Base-by-base conservation (phyloP, 1,284 basidiomycete genomes). In the Naganishia cerealis region DNA sequence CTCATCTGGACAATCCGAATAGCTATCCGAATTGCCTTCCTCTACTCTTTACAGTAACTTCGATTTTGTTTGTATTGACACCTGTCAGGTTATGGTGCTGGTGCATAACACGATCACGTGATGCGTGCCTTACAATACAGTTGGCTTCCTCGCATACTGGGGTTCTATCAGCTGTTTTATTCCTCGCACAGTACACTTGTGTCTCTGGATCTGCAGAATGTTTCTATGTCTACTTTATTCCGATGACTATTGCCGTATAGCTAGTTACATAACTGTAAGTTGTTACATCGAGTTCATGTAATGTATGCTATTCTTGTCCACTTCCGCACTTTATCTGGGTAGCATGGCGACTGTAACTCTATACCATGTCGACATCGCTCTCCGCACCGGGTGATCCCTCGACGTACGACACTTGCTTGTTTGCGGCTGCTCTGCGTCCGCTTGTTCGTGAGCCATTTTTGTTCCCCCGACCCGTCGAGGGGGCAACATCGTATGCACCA, bases 311-410 rank as follows among this genome's bases (percentile, higher is more conserved):
- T n/a, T n/a, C n/a, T n/a, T n/a, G n/a, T n/a, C n/a, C n/a, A n/a
- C n/a, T n/a, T n/a, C n/a, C n/a, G n/a, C n/a, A n/a, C n/a, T n/a
- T n/a, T n/a, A n/a, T n/a, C n/a, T n/a, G n/a, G n/a, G n/a, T n/a
- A n/a, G n/a, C n/a, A n/a, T n/a, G n/a, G n/a, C n/a, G n/a, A n/a
- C n/a, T n/a, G n/a, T n/a, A n/a, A 48, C 18, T 21, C n/a, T n/a
- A 21, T 21, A 7, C 50, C 59, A 63, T 63, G n/a, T 52, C 48
- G 10, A 54, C 50, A 63, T 63, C 59, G 42, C 59, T 63, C 48
- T 21, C 50, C 50, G 29, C 36, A 36, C 16, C 43, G 1, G 57
- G 57, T 24, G 57, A 59, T 16, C 59, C 59, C 38, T 63, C 59
- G 36, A 15, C 59, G 18, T 63, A 63, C 50, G 59, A 63, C 7